These are phyloP conservation scores for Fusarium keratoplasticum DNA, from an alignment of 2,329 filamentous ascomycete genomes.

Conservation along the genomic window DNA sequence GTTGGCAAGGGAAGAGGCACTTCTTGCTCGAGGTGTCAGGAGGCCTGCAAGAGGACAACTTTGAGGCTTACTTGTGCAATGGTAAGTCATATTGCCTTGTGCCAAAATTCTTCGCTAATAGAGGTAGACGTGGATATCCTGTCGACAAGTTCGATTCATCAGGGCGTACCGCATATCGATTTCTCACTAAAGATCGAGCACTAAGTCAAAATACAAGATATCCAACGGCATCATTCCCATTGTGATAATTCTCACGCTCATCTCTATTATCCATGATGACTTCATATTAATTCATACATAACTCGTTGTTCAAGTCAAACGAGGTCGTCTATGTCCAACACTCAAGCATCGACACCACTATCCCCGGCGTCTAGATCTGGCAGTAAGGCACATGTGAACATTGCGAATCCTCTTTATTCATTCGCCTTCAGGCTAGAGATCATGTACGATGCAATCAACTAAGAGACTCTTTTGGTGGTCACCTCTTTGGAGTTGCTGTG, in stretches of 20 bases:
- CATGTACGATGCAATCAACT: not conserved
- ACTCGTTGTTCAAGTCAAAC: not conserved
- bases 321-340: not conserved
- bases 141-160: slow-evolving; percentile 96
- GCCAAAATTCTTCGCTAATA: slow-evolving; percentile 5
- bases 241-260: not conserved
- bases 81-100: slow-evolving; percentile 58
- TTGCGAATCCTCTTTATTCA: not conserved
- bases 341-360: not conserved
- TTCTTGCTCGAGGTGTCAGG: slow-evolving; percentile 94
- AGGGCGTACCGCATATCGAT: slow-evolving; percentile 93
- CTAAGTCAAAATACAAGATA: slow-evolving; percentile 36
- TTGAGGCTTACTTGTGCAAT: slow-evolving; percentile 81
- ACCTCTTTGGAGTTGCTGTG: not conserved
- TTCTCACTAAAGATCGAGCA: slow-evolving; percentile 90
- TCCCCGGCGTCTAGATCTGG: not conserved
- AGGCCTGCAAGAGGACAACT: slow-evolving; percentile 87
- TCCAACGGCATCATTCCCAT: not conserved
- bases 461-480: not conserved
- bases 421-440: not conserved
- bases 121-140: slow-evolving; percentile 91
- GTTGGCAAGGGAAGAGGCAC: slow-evolving; percentile 78
- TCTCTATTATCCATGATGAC: not conserved
- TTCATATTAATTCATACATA: not conserved
- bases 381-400: not conserved